Percentiles rank a stretch among this genome's conserved stretches.
Conservation (phyloP, 192 early-diverging fungal genomes). For the Backusella liffmaniae region DNA sequence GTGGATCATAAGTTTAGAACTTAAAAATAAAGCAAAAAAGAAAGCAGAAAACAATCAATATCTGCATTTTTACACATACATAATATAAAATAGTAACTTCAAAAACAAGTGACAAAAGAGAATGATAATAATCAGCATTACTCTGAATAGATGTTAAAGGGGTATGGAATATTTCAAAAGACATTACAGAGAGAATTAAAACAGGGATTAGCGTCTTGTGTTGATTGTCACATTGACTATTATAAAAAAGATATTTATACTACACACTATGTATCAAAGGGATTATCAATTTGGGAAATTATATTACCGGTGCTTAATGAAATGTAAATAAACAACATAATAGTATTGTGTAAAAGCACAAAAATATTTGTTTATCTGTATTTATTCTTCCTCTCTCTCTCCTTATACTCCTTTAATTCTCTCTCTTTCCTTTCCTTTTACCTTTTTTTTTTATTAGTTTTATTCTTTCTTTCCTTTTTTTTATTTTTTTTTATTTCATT, state of each 20-base stretch:
- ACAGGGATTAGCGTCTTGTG: conserved; percentile 65
- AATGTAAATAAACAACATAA: conserved; percentile 9
- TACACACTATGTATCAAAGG: no score
- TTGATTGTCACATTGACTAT: conserved; percentile 78
- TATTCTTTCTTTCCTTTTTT: background rate
- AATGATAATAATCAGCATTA: conserved; percentile 62
- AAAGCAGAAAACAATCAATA: conserved; percentile 59
- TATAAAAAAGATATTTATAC: conserved; percentile 55
- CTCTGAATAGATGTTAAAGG: conserved; percentile 72
- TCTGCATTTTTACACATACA: background rate
- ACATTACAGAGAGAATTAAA: conserved; percentile 81
- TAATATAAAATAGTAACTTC: conserved; percentile 50
- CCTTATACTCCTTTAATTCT: background rate
- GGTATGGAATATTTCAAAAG: conserved; percentile 76
- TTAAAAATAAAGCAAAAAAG: conserved; percentile 67
- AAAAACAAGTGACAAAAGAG: conserved; percentile 72
- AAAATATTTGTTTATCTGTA: background rate
- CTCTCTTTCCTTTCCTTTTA: background rate
- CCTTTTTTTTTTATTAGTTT: background rate
- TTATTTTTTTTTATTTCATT: background rate
- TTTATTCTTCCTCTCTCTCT: background rate
- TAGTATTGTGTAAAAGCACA: background rate
- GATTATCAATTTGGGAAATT: conserved; percentile 5
- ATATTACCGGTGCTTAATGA: conserved; percentile 1
- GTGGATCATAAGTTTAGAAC: conserved; percentile 67